These are phyloP conservation scores for Acanthamoeba healyi DNA, from an alignment of 208 protist genomes.

Conservation along the genomic window DNA sequence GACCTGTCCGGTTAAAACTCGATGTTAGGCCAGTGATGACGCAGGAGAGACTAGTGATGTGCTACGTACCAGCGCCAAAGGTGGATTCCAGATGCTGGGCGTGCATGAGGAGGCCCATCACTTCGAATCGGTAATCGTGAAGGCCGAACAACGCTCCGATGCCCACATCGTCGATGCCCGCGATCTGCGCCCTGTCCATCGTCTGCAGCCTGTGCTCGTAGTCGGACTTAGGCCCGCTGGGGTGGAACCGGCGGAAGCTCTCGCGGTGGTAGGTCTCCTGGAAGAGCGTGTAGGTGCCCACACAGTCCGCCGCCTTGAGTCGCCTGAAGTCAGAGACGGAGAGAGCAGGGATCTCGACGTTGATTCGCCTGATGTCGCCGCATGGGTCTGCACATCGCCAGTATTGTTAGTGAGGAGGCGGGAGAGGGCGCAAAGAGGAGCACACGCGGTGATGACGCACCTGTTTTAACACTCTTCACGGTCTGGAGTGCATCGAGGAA, in stretches of 20 bases:
- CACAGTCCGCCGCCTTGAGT: constrained; percentile 82
- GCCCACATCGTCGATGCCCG: constrained; percentile 85
- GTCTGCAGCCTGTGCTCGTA: constrained; percentile 83
- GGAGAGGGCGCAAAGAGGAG: background rate
- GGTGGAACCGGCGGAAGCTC: constrained; percentile 85
- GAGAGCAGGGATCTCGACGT: constrained; percentile 87
- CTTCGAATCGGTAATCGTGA: constrained; percentile 85
- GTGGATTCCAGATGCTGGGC: constrained; percentile 83
- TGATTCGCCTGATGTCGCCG: constrained; percentile 86
- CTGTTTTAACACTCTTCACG: constrained; percentile 70
- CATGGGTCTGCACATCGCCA: constrained; percentile 10
- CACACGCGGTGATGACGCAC: background rate
- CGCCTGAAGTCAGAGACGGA: constrained; percentile 83
- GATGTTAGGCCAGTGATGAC: no score
- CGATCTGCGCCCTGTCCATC: constrained; percentile 83
- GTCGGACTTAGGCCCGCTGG: constrained; percentile 84
- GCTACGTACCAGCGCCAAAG: constrained; percentile 66
- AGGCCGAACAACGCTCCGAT: constrained; percentile 86
- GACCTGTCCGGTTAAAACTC: constrained; percentile 57
- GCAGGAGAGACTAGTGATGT: background rate
- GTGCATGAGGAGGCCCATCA: constrained; percentile 84
- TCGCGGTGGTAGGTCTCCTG: constrained; percentile 88
- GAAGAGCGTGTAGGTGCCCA: constrained; percentile 87
- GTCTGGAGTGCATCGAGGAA: constrained; percentile 81
- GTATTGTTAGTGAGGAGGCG: no score